Percentiles rank a stretch among this genome's conserved stretches.
phyloP scores from a whole-genome alignment of 441 rosid genomes.

The Eugenia klotzschiana region DNA sequence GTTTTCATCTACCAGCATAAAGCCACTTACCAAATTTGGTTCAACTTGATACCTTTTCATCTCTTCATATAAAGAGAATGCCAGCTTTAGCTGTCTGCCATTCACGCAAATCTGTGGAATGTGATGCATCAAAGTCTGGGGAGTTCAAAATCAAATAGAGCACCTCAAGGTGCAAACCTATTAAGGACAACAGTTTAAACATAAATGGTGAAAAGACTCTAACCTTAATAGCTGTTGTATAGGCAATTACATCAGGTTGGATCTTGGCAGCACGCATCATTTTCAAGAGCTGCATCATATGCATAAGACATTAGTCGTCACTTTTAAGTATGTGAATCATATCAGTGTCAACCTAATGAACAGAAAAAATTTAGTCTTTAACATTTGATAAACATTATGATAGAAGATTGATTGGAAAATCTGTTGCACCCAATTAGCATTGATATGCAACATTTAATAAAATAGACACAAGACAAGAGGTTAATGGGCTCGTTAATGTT shows the following conservation, averaged over 20 bases:
- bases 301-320: neutral
- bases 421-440: neutral
- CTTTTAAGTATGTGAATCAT: neutral
- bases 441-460: neutral
- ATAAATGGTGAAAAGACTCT: constrained; percentile 4
- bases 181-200: neutral
- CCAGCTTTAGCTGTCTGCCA: constrained; percentile 42
- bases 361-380: neutral
- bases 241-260: constrained; percentile 80
- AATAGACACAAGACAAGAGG: neutral
- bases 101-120: constrained; percentile 51
- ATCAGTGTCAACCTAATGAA: neutral
- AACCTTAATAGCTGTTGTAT: constrained; percentile 90
- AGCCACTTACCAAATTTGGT: constrained; percentile 58
- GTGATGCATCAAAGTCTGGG: constrained; percentile 6
- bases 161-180: neutral
- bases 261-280: constrained; percentile 50
- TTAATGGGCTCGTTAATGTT: neutral
- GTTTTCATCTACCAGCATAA: neutral
- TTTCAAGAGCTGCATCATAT: constrained; percentile 58
- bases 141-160: neutral
- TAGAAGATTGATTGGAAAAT: neutral
- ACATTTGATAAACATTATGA: neutral
- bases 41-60: constrained; percentile 61
- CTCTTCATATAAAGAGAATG: constrained; percentile 67